These are phyloP conservation scores for Polygonum maritimum DNA, from an alignment of 148 eudicot species.

Conservation along the genomic window DNA sequence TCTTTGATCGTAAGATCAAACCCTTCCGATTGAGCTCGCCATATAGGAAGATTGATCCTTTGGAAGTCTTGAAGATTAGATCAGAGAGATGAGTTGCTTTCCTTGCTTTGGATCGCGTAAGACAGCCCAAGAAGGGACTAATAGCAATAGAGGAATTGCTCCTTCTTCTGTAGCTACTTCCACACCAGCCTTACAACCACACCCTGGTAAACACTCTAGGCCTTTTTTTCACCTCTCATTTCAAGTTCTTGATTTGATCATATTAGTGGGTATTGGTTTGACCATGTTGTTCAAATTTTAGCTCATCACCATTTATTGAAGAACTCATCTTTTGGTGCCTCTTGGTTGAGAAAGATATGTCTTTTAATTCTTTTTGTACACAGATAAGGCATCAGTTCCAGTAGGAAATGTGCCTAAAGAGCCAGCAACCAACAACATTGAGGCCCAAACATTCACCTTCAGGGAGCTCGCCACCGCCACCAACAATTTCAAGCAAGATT, in stretches of 20 bases:
- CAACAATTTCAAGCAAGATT: slow-evolving; percentile 56
- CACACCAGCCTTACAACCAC: slow-evolving; percentile 15
- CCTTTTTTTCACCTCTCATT: neutral
- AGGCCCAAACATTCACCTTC: slow-evolving; percentile 57
- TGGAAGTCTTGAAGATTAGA: neutral
- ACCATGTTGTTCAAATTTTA: too few relatives aligned
- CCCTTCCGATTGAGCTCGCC: neutral
- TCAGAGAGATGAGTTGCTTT: slow-evolving; percentile 15
- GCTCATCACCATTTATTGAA: too few relatives aligned
- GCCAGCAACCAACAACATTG: slow-evolving; percentile 29
- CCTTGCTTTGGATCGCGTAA: slow-evolving; percentile 16
- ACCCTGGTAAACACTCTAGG: neutral
- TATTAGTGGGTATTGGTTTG: too few relatives aligned
- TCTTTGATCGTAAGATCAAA: neutral
- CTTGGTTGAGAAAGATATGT: neutral
- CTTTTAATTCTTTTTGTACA: neutral
- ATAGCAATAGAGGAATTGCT: slow-evolving; percentile 18
- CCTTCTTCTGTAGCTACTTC: slow-evolving; percentile 23
- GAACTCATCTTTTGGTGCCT: neutral
- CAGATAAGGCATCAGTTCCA: slow-evolving; percentile 15
- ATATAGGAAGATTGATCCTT: neutral
- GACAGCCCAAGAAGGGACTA: slow-evolving; percentile 4
- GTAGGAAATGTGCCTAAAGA: slow-evolving; percentile 8
- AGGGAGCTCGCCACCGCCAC: slow-evolving; percentile 65
- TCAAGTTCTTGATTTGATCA: neutral